A percentile compares a stretch with the other conserved stretches of the same genome.
Conservation (phyloP, 306 rosid species). For the Cucumis hystrix region DNA sequence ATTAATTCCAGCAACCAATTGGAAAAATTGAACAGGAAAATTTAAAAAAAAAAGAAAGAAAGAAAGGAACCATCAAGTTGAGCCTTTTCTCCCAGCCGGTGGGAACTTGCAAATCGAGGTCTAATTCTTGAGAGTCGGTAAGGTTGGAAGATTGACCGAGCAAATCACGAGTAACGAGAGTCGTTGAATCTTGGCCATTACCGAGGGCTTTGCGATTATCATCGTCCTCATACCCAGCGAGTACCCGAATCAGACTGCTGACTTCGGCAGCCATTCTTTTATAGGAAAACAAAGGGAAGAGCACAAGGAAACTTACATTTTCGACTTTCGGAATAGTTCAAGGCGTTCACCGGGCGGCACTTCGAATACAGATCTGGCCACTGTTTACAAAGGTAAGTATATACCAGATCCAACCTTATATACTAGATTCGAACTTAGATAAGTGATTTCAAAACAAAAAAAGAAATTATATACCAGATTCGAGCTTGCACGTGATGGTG, state of each 20-base stretch:
- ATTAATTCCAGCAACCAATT: neutral
- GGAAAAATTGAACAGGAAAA: neutral
- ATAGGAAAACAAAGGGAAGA: neutral
- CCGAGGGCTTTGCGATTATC: conserved; percentile 52
- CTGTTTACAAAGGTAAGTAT: too few relatives aligned
- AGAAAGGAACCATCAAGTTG: conserved; percentile 93
- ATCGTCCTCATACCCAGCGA: conserved; percentile 60
- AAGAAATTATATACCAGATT: too few relatives aligned
- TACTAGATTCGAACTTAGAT: too few relatives aligned
- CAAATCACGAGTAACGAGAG: conserved; percentile 69
- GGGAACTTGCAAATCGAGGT: conserved; percentile 95
- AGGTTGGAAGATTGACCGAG: conserved; percentile 56
- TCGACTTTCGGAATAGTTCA: too few relatives aligned
- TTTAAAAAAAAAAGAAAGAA: too few relatives aligned
- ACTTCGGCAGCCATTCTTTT: conserved; percentile 77
- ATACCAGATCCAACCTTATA: too few relatives aligned
- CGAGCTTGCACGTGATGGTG: too few relatives aligned
- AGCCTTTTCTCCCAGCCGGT: conserved; percentile 84
- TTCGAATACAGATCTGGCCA: too few relatives aligned
- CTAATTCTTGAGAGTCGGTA: conserved; percentile 71
- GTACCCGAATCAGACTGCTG: conserved; percentile 50
- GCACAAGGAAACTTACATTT: too few relatives aligned
- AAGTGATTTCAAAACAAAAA: too few relatives aligned
- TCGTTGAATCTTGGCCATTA: conserved; percentile 46
- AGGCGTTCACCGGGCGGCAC: too few relatives aligned